Evolutionary conservation across 805 yeast species (phyloP).

Genomic region (Nakazawaea peltata): DNA sequence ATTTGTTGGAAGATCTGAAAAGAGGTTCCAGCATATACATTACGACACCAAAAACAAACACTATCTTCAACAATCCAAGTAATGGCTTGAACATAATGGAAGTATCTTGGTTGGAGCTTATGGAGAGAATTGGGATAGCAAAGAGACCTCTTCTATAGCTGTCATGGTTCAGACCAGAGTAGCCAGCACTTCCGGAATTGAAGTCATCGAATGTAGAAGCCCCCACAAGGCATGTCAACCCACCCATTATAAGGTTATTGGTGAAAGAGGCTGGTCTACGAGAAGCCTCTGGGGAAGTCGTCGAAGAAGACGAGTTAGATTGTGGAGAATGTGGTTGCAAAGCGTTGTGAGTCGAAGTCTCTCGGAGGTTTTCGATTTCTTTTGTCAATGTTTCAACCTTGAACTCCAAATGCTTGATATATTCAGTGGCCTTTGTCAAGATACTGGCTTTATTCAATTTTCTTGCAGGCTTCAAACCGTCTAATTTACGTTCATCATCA

Average conservation of each 20-base stretch:
- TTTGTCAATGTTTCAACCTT: conserved; percentile 42
- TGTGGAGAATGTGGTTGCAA: conserved; percentile 11
- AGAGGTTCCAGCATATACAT: conserved; percentile 8
- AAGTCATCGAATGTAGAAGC: conserved; percentile 49
- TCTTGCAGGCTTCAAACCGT: conserved; percentile 70
- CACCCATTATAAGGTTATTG: conserved; percentile 50
- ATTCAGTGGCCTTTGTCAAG: conserved; percentile 68
- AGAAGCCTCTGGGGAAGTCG: conserved; percentile 6
- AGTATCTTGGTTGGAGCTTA: conserved; percentile 14
- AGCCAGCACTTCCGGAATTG: conserved; percentile 15
- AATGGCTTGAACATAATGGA: conserved; percentile 18
- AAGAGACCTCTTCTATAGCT: conserved; percentile 19
- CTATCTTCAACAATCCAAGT: conserved; percentile 19
- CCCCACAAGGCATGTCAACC: conserved; percentile 58
- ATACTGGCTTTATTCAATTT: conserved; percentile 75
- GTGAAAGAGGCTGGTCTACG: conserved; percentile 16
- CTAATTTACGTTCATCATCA: conserved; percentile 49
- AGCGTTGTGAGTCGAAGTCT: conserved; percentile 12
- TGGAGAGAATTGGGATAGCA: conserved; percentile 21
- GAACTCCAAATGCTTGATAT: conserved; percentile 62
- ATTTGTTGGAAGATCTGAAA: no score
- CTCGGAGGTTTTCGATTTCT: conserved; percentile 37
- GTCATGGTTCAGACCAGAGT: conserved; percentile 5
- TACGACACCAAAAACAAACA: conserved; percentile 14
- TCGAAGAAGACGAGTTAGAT: conserved; percentile 6